Base-by-base conservation (phyloP, 805 yeast species). In the Yamadazyma philogaea region DNA sequence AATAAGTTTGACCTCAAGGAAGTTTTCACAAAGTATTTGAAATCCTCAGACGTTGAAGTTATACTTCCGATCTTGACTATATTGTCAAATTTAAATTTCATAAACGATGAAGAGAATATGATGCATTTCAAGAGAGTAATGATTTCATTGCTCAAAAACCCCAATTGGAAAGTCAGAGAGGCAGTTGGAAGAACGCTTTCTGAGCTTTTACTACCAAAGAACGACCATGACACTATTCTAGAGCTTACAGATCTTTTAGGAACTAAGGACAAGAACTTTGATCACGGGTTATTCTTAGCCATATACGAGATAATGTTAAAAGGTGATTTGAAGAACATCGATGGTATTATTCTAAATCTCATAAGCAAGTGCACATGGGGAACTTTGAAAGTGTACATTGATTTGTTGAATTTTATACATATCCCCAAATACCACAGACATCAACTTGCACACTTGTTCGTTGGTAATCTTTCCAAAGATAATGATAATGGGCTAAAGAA, bases 161-260 rank as follows among this genome's bases (percentile, higher is more conserved):
- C 61, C 33, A 67, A 73, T 42, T 91, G 96, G 96, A 88, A 88
- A 53, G 74, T 93, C 7, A 74, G 99, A 48, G 96, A 90, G 55
- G 77, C 87, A 78, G 85, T 96, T 0, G 87, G 96, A 0, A 72
- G 81, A 54, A 77, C 88, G 4, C 53, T 87, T 1, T 77, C 83
- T 24, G 37, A 3, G 27, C 30, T 40, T 15, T 7, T 20, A 2
- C 21, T 22, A 17, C 18, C 26, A 18, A 12, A 26, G 4, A 7
- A 8, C 12, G 19, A 27, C 14, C 17, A 4, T 11, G 30, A n/a
- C n/a, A n/a, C 19, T 3, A 11, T 91, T 3, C 17, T 17, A 1
- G 55, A 58, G 18, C 51, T 82, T 2, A 47, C 83, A 32, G 80
- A 82, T 0, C 14, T 52, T 8, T 19, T 48, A 6, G 55, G 49